These are phyloP conservation scores for Rhodosporidiobolus odoratus DNA, from an alignment of 768 basidiomycete species.

Conservation along the genomic window DNA sequence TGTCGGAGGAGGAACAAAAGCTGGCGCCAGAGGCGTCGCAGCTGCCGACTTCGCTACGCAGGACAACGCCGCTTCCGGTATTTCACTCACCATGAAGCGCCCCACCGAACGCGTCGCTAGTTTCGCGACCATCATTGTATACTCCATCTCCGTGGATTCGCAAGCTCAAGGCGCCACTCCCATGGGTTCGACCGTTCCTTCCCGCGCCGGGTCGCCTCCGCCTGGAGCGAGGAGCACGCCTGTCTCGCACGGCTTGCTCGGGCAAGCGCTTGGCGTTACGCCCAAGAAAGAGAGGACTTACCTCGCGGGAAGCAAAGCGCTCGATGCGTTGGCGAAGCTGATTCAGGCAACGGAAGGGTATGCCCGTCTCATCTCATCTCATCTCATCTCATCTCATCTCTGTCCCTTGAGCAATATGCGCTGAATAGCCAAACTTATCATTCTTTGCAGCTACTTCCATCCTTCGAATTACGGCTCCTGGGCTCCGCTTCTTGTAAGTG, in stretches of 20 bases:
- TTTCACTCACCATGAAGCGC: slow-evolving; percentile 57
- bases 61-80: slow-evolving; percentile 67
- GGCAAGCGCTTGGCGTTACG: slow-evolving; percentile 21
- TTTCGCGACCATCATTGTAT: slow-evolving; percentile 76
- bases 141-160: slow-evolving; percentile 83
- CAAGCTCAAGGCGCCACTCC: slow-evolving; percentile 69
- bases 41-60: slow-evolving; percentile 45
- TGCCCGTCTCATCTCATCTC: too few species aligned
- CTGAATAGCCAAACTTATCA: too few species aligned
- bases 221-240: slow-evolving; percentile 37
- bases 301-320: slow-evolving; percentile 73
- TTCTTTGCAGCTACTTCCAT: too few species aligned
- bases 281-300: slow-evolving; percentile 41
- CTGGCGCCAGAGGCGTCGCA: slow-evolving; percentile 32
- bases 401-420: too few species aligned
- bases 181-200: slow-evolving; percentile 49
- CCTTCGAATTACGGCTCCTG: slow-evolving; percentile 79
- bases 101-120: slow-evolving; percentile 55
- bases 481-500: slow-evolving; percentile 50
- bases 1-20: slow-evolving; percentile 46
- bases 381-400: too few species aligned
- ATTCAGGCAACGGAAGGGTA: slow-evolving; percentile 81
- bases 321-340: slow-evolving; percentile 77
- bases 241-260: slow-evolving; percentile 16
- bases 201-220: slow-evolving; percentile 42